These are phyloP conservation scores for Apium graveolens DNA, from an alignment of 129 eudicot species.

Conservation along the genomic window DNA sequence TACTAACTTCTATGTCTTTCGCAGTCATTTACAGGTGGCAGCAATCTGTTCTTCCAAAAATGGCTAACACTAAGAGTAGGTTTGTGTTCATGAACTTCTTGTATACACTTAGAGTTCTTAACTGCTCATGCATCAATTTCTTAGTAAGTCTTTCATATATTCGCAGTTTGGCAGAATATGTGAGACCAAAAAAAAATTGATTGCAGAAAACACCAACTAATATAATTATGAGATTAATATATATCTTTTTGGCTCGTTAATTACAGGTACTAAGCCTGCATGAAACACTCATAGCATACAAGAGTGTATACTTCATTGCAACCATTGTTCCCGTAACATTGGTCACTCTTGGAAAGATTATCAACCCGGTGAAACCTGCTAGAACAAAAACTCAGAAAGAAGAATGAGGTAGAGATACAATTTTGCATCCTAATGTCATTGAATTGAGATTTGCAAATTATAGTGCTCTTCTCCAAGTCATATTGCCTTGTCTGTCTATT, in stretches of 20 bases:
- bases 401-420: slow-evolving; percentile 34
- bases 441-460: slow-evolving; percentile 14
- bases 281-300: too few relatives aligned
- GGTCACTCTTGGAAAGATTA: slow-evolving; percentile 48
- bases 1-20: slow-evolving; percentile 12
- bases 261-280: too few relatives aligned
- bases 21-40: slow-evolving; percentile 93
- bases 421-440: neutral
- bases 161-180: too few relatives aligned
- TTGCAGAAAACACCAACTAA: too few relatives aligned
- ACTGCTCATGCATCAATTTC: slow-evolving; percentile 79
- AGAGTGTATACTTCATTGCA: too few relatives aligned
- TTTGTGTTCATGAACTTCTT: slow-evolving; percentile 54
- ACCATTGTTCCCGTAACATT: slow-evolving; percentile 62
- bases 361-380: slow-evolving; percentile 69
- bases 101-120: slow-evolving; percentile 69
- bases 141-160: slow-evolving; percentile 39
- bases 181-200: neutral
- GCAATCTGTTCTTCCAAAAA: slow-evolving; percentile 49
- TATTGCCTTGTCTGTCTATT: neutral
- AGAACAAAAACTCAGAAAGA: slow-evolving; percentile 68
- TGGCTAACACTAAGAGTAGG: slow-evolving; percentile 34
- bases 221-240: too few relatives aligned
- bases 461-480: slow-evolving; percentile 8
- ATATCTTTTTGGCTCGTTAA: too few relatives aligned